A percentile compares a stretch with the other conserved stretches of the same genome.
Conservation (phyloP, 805 yeast genomes). For the Spathaspora passalidarum region DNA sequence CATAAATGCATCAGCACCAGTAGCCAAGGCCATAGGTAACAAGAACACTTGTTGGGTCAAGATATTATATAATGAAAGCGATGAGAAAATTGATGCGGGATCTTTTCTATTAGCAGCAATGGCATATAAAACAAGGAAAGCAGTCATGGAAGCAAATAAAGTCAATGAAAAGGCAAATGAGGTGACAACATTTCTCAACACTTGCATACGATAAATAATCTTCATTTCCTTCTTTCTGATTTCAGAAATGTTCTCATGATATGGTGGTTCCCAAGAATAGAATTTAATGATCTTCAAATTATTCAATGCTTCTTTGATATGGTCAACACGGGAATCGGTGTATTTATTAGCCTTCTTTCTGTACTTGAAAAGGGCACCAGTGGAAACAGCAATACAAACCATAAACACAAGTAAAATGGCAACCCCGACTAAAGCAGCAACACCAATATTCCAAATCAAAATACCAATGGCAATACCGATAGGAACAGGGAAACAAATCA, state of each 20-base stretch:
- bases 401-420: constrained; percentile 54
- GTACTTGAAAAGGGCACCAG: constrained; percentile 50
- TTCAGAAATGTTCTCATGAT: constrained; percentile 50
- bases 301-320: constrained; percentile 74
- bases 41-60: constrained; percentile 61
- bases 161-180: constrained; percentile 70
- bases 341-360: constrained; percentile 57
- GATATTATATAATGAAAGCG: constrained; percentile 63
- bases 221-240: constrained; percentile 62
- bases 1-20: constrained; percentile 64
- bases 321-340: constrained; percentile 76
- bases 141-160: constrained; percentile 64
- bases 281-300: constrained; percentile 80
- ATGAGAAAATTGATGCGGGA: constrained; percentile 67
- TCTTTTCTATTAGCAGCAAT: constrained; percentile 28
- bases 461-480: constrained; percentile 62
- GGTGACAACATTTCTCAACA: constrained; percentile 56
- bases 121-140: constrained; percentile 39
- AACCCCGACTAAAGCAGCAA: constrained; percentile 68
- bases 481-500: constrained; percentile 62
- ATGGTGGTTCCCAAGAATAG: constrained; percentile 91
- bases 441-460: constrained; percentile 67
- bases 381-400: constrained; percentile 40
- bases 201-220: constrained; percentile 59
- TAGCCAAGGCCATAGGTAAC: constrained; percentile 67